Evolutionary conservation across 257 asterid genomes (phyloP), one percentile per base, ranked within the genome.

Genomic region (Phtheirospermum japonicum): DNA sequence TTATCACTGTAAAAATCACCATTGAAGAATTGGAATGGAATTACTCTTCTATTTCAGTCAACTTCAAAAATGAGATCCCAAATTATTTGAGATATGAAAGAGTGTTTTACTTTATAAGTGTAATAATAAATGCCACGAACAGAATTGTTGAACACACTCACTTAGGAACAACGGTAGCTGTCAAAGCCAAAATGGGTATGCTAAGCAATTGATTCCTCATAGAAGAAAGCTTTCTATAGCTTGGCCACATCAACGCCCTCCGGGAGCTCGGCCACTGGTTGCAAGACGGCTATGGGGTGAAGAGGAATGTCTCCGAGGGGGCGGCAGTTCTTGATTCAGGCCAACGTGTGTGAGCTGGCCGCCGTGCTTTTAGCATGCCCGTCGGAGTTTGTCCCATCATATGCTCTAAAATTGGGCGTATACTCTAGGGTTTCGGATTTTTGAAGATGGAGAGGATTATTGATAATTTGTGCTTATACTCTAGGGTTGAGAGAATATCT

Each of bases 201-300:
- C 79, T 59, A 36, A 95, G 89, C 33, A 92, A 72, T 57, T 57
- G 80, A 66, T 76, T 73, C 79, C 97, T 86, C 76, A 92, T 66
- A 45, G 84, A 77, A 75, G 95, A 85, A 71, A 92, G 95, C 77
- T 88, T 92, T 63, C 97, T 79, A 79, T 92, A 92, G 85, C 96
- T 92, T 54, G 98, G 98, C 95, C 98, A 91, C 71, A 71, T 91
- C 69, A 96, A 91, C 57, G 95, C 96, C 0, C 87, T 91, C 11
- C 85, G 98, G n/a, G n/a, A n/a, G n/a, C n/a, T n/a, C n/a, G 98
- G 98, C n/a, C 98, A 88, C 82, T 91, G 98, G 73, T 79, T 91
- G 30, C 98, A 85, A 26, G 95, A 88, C 71, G 96, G 98, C 0
- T 91, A 90, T 57, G 98, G 98, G 33, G 94, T 88, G 68, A 84